These are phyloP conservation scores for Rhizopus sp. DNA, from an alignment of 371 early-diverging fungal genomes.

Conservation along the genomic window DNA sequence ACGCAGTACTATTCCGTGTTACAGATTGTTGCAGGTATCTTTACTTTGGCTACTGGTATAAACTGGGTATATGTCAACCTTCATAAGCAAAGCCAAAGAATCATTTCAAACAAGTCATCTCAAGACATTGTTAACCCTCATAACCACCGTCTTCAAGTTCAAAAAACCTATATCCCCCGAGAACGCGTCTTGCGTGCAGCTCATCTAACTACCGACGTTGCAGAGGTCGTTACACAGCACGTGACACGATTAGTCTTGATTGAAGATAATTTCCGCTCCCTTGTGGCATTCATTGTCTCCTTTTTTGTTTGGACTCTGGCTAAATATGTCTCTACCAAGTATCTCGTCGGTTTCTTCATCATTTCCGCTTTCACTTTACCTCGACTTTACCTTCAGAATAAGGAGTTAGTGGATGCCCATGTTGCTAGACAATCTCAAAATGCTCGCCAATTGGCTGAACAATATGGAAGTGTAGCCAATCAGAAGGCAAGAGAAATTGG, in stretches of 20 bases:
- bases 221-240: slow-evolving; percentile 49
- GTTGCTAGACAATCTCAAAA: slow-evolving; percentile 41
- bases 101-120: slow-evolving; percentile 42
- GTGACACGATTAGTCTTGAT: slow-evolving; percentile 53
- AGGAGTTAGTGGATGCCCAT: slow-evolving; percentile 53
- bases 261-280: slow-evolving; percentile 55
- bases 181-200: slow-evolving; percentile 41
- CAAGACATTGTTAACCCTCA: slow-evolving; percentile 49
- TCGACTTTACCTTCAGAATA: slow-evolving; percentile 55
- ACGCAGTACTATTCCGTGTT: slow-evolving; percentile 61
- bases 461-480: slow-evolving; percentile 37
- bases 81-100: slow-evolving; percentile 43
- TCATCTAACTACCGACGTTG: slow-evolving; percentile 47
- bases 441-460: slow-evolving; percentile 29
- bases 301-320: slow-evolving; percentile 61
- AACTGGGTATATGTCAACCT: slow-evolving; percentile 59
- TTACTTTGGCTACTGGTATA: slow-evolving; percentile 51
- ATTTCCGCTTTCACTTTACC: slow-evolving; percentile 53
- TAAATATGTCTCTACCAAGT: slow-evolving; percentile 59
- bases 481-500: slow-evolving; percentile 31
- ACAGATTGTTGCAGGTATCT: slow-evolving; percentile 50
- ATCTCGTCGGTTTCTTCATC: slow-evolving; percentile 48
- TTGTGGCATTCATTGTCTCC: slow-evolving; percentile 46
- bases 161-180: slow-evolving; percentile 36
- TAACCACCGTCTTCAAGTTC: slow-evolving; percentile 32